Percentiles rank a stretch among this genome's conserved stretches.
Evolutionary conservation across 495 filamentous ascomycete genomes (phyloP).

Genomic region (Chaetomium fimeti): DNA sequence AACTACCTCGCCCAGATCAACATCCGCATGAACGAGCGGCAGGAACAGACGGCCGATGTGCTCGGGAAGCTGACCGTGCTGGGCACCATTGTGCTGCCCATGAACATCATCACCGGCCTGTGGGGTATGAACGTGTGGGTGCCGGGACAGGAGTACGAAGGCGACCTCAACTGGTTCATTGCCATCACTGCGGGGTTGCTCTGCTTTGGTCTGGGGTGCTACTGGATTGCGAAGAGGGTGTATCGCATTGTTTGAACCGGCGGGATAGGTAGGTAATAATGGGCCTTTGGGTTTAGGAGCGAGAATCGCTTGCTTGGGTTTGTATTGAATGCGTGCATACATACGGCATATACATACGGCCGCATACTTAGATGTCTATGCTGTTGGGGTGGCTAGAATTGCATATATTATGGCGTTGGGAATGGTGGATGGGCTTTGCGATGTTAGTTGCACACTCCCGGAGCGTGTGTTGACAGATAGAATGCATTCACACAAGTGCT

Average conservation of each 20-base stretch:
- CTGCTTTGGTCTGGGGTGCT: constrained; percentile 74
- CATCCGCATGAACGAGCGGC: constrained; percentile 95
- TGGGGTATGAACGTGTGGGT: constrained; percentile 99
- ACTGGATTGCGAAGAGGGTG: constrained; percentile 75
- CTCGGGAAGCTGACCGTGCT: constrained; percentile 93
- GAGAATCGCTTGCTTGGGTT: not conserved
- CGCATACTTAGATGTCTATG: too few species aligned
- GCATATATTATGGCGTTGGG: too few species aligned
- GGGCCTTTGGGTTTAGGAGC: not conserved
- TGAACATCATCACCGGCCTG: constrained; percentile 98
- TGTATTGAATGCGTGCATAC: not conserved
- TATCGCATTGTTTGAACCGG: constrained; percentile 52
- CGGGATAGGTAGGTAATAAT: not conserved
- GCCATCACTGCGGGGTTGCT: constrained; percentile 72
- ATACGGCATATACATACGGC: too few species aligned
- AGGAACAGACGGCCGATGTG: constrained; percentile 92
- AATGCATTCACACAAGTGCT: too few species aligned
- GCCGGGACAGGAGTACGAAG: constrained; percentile 71
- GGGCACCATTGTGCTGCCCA: constrained; percentile 93
- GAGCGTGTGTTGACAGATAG: too few species aligned
- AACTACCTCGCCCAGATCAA: constrained; percentile 94
- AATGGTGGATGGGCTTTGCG: too few species aligned
- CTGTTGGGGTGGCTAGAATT: too few species aligned
- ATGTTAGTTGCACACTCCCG: too few species aligned
- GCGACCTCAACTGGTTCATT: constrained; percentile 57